A percentile compares a stretch with the other conserved stretches of the same genome.
These are phyloP conservation scores for Mycena rebaudengoi DNA, from an alignment of 768 basidiomycete species.

Conservation along the genomic window DNA sequence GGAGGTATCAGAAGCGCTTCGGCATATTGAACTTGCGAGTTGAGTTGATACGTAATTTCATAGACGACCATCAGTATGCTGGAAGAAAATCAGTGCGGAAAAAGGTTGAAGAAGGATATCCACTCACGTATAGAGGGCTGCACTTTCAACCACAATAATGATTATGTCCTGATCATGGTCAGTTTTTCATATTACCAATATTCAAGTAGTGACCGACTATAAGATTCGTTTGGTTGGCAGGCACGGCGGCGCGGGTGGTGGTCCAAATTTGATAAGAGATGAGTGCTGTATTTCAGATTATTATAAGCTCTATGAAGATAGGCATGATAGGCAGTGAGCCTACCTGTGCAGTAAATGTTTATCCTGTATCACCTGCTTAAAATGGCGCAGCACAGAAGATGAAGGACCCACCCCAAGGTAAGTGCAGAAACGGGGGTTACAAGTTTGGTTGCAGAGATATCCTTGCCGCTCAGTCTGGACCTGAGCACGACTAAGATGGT, in stretches of 20 bases:
- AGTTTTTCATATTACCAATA: too few species aligned
- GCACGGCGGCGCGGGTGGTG: background rate
- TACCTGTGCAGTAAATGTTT: conserved; percentile 2
- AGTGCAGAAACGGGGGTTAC: too few species aligned
- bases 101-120: background rate
- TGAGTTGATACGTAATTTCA: background rate
- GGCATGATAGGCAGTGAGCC: too few species aligned
- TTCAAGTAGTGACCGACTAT: background rate
- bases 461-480: too few species aligned
- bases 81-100: background rate
- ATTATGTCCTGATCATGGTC: background rate
- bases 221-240: background rate
- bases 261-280: conserved; percentile 3
- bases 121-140: conserved; percentile 2
- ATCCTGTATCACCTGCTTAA: background rate
- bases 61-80: background rate
- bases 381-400: background rate
- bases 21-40: background rate
- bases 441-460: too few species aligned
- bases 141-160: conserved; percentile 12
- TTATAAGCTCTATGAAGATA: background rate
- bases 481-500: too few species aligned
- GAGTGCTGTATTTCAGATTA: background rate
- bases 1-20: background rate
- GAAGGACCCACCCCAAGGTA: too few species aligned